Percentiles rank a stretch among this genome's conserved stretches.
phyloP scores from a whole-genome alignment of 805 yeast genomes.

The Zygosaccharomyces kombuchaensis region DNA sequence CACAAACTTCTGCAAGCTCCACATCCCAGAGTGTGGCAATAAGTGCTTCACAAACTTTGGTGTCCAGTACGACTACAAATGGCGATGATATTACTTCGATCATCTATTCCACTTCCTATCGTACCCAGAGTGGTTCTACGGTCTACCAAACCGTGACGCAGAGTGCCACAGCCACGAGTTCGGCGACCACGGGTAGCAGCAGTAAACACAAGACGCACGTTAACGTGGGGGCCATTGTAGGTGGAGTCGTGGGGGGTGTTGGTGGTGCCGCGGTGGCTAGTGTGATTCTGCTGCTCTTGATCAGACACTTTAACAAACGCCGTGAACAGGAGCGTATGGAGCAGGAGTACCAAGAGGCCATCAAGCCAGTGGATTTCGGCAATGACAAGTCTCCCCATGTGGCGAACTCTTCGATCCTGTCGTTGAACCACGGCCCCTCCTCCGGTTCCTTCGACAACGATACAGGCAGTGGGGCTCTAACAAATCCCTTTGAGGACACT shows the following conservation, averaged over 20 bases:
- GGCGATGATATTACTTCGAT: conserved; percentile 15
- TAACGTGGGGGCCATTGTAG: conserved; percentile 55
- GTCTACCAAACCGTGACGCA: conserved; percentile 27
- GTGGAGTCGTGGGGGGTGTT: conserved; percentile 58
- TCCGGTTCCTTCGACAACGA: conserved; percentile 14
- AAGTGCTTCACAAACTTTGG: conserved; percentile 24
- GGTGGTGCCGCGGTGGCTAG: conserved; percentile 43
- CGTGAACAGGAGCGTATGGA: conserved; percentile 49
- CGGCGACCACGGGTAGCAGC: conserved; percentile 6
- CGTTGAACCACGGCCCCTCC: conserved; percentile 13
- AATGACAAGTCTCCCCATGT: conserved; percentile 5
- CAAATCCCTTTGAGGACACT: conserved; percentile 71
- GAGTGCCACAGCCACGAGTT: conserved; percentile 10
- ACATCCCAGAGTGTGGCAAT: conserved; percentile 6
- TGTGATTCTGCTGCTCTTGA: conserved; percentile 37
- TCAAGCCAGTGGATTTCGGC: conserved; percentile 42
- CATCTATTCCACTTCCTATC: conserved; percentile 22
- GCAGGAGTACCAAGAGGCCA: conserved; percentile 53
- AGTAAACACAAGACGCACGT: conserved; percentile 17
- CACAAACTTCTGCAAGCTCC: not conserved
- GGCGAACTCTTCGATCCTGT: conserved; percentile 10
- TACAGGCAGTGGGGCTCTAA: conserved; percentile 16
- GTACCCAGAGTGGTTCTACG: conserved; percentile 32
- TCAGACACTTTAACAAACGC: conserved; percentile 36
- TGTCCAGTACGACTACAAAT: not conserved